Percentiles rank a stretch among this genome's conserved stretches.
These are phyloP conservation scores for Hemileccinum impolitum DNA, from an alignment of 768 basidiomycete genomes.

Conservation along the genomic window DNA sequence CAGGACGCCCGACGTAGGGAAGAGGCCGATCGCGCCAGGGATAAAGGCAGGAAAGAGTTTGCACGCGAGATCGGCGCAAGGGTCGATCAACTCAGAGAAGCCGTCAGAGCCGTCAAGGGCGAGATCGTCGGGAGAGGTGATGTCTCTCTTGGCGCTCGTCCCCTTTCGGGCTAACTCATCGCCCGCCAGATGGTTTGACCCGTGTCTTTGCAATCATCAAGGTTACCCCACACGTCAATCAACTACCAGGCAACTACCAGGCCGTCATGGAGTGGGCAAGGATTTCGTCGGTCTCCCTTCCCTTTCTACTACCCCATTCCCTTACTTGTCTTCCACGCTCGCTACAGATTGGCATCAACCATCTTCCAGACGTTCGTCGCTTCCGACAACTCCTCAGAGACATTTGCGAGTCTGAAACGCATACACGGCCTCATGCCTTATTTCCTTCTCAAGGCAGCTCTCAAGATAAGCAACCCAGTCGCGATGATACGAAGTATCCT, in stretches of 20 bases:
- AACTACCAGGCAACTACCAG: constrained; percentile 79
- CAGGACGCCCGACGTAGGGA: constrained; percentile 78
- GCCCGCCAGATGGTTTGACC: constrained; percentile 73
- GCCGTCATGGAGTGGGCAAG: constrained; percentile 96
- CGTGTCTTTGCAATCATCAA: constrained; percentile 88
- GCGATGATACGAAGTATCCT: constrained; percentile 91
- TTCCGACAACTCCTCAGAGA: constrained; percentile 87
- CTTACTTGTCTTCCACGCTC: constrained; percentile 4
- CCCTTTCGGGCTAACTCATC: constrained; percentile 4
- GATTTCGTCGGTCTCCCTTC: constrained; percentile 71
- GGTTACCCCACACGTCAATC: constrained; percentile 67
- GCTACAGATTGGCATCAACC: constrained; percentile 82
- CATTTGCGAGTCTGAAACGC: constrained; percentile 82
- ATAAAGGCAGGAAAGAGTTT: constrained; percentile 85
- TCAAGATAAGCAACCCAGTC: constrained; percentile 94
- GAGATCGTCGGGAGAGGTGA: constrained; percentile 86
- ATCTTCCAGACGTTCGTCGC: constrained; percentile 95
- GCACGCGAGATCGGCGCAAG: constrained; percentile 80
- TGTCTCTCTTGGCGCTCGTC: constrained; percentile 1
- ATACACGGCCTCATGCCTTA: constrained; percentile 98
- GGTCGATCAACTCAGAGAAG: constrained; percentile 81
- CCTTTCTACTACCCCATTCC: background rate
- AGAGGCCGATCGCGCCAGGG: constrained; percentile 83
- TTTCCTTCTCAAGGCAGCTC: constrained; percentile 87
- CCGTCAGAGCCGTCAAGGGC: constrained; percentile 85